These are phyloP conservation scores for Cyberlindnera bimundalis DNA, from an alignment of 805 yeast species.

Conservation along the genomic window DNA sequence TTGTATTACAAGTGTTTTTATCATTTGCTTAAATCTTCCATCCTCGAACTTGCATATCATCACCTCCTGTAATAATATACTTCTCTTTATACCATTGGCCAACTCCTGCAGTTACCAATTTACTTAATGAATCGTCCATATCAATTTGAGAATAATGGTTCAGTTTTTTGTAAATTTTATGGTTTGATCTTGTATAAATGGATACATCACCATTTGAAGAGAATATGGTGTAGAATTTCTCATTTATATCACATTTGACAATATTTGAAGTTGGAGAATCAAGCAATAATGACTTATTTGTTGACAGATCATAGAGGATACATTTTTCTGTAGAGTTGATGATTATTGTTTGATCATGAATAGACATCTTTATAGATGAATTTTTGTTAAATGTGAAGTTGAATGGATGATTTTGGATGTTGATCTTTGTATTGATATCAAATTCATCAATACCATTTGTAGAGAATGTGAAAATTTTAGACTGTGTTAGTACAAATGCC, in stretches of 20 bases:
- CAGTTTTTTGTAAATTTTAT: neutral
- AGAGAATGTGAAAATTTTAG: neutral
- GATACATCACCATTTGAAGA: slow-evolving; percentile 9
- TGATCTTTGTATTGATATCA: neutral
- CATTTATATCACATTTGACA: neutral
- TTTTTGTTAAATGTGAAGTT: neutral
- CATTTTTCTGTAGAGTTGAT: neutral
- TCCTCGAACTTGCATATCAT: slow-evolving; percentile 11
- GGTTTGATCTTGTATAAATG: slow-evolving; percentile 1
- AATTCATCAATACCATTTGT: neutral
- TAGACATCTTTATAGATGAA: slow-evolving; percentile 1
- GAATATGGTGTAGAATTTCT: slow-evolving; percentile 1
- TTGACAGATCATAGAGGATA: slow-evolving; percentile 1
- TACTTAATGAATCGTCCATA: neutral
- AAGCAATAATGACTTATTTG: neutral
- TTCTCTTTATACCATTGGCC: slow-evolving; percentile 8
- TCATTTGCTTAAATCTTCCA: too few species aligned
- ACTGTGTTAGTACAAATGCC: neutral
- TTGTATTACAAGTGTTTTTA: too few species aligned
- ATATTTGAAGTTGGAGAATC: neutral
- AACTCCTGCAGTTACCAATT: neutral
- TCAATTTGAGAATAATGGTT: slow-evolving; percentile 6
- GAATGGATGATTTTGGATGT: neutral
- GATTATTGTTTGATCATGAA: neutral
- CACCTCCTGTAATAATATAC: slow-evolving; percentile 16